Base-by-base conservation (phyloP, 2,329 filamentous ascomycete genomes). In the Ophiocordyceps camponoti-saundersi region DNA sequence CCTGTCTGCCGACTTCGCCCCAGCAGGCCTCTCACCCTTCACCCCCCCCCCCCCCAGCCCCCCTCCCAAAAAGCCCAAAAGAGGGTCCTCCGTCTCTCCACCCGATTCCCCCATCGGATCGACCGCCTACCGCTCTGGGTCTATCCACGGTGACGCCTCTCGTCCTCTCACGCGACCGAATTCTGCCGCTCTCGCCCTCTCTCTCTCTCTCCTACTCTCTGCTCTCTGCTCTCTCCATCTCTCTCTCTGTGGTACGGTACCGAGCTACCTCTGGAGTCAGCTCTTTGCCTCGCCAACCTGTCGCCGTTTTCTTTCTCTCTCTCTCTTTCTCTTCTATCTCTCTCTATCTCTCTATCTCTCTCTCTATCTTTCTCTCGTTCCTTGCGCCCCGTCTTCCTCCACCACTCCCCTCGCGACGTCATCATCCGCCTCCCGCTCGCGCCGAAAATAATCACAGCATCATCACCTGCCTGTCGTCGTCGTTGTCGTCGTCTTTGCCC, bases 61-160 rank as follows among this genome's bases (percentile, higher is more conserved):
- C 32, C 16, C 11, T 11, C 32, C 32, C 4, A 36, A 36, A n/a
- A 41, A n/a, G n/a, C 32, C 13, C 32, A 2, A 15, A 36, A 36
- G 32, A 26, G 23, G n/a, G 32, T 36, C 32, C 32, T 13, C 32
- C n/a, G 13, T 36, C 32, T 36, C 39, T 41, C 39, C n/a, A 41
- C 39, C 39, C 32, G 10, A 41, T 41, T 41, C 39, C 39, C 39
- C 39, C 39, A 41, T 41, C 39, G n/a, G 39, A 20, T 41, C 40
- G 45, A 46, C 45, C 45, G 45, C 45, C 45, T 46, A 23, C 45
- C 45, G 36, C 21, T 45, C 34, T 20, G 29, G 44, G 44, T 18
- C 30, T 4, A 5, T 20, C 10, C n/a, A 41, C 39, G 39, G 39
- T 41, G 39, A 41, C 39, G 39, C 39, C 39, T 41, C 34, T 21